Base-by-base conservation (phyloP, 768 basidiomycete species). In the Leccinellum rugosiceps region DNA sequence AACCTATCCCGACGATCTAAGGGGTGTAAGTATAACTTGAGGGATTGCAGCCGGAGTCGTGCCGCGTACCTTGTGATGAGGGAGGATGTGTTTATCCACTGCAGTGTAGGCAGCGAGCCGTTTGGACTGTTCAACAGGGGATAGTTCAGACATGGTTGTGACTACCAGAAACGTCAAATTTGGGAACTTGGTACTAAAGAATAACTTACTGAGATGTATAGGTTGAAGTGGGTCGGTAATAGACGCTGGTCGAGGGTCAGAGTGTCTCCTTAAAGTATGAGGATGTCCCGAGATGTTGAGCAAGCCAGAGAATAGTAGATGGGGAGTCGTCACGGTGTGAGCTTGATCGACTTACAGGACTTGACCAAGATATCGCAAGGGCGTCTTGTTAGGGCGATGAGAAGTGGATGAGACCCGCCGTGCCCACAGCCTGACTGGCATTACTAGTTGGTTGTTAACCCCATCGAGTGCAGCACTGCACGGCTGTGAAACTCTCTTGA, bases 51-150 rank as follows among this genome's bases (percentile, higher is more conserved):
- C 4, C 49, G 30, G 50, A 45, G 48, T 51, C 9, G 14, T 21
- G 28, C n/a, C 6, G n/a, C 72, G 80, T 64, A 90, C 94, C 77
- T 86, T 88, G 74, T 98, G 88, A 63, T 92, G 81, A 26, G 87
- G 83, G 55, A 80, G 80, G 31, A 99, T 80, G 74, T 98, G 90
- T 50, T 84, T 81, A 70, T 98, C 96, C 2, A 99, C 96, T 0
- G 97, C 97, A 1, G 91, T 90, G 75, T 85, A 95, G 3, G 97
- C 97, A 9, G 97, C 97, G 17, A 96, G 80, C 53, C 83, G 81
- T 75, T 99, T 99, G 17, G 94, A 86, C 53, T 81, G 80, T 65
- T 98, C 96, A 41, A 98, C 77, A 5, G 69, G 68, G 3, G 62
- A 52, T 11, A 54, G 28, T n/a, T 59, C 48, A 41, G 77, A 78